phyloP scores from a whole-genome alignment of 176 grass and related monocot species.

The Oryza glumipatula region DNA sequence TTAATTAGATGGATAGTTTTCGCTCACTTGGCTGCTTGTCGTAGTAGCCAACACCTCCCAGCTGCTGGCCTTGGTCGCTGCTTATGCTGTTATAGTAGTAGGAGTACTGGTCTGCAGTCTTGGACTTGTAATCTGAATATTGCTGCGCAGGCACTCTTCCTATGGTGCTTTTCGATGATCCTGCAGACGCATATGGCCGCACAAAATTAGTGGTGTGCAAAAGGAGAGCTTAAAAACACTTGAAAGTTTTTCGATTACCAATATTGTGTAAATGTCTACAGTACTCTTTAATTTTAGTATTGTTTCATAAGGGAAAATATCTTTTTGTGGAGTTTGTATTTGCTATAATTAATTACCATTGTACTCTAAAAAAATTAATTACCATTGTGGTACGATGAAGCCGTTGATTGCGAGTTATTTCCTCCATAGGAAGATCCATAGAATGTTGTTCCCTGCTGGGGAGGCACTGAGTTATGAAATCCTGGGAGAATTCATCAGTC shows the following conservation, averaged over 20 bases:
- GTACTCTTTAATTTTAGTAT: too few relatives aligned
- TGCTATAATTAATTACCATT: too few relatives aligned
- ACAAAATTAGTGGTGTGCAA: too few relatives aligned
- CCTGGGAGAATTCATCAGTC: neutral
- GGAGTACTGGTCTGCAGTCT: neutral
- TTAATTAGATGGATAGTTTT: neutral
- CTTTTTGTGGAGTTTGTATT: too few relatives aligned
- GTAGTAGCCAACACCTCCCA: neutral
- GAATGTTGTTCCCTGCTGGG: neutral
- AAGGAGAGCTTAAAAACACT: too few relatives aligned
- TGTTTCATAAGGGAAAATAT: too few relatives aligned
- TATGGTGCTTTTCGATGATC: neutral
- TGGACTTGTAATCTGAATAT: neutral
- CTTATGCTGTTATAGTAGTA: neutral
- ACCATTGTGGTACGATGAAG: neutral
- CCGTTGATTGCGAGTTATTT: neutral
- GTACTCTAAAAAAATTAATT: too few relatives aligned
- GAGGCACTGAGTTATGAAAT: neutral
- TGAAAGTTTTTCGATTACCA: too few relatives aligned
- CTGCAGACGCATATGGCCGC: neutral
- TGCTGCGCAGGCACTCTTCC: neutral
- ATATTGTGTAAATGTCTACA: too few relatives aligned
- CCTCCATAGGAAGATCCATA: neutral
- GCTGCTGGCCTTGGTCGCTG: neutral
- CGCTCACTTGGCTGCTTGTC: neutral